Conservation (phyloP, 495 filamentous ascomycete species). For the Immersiella caudata region DNA sequence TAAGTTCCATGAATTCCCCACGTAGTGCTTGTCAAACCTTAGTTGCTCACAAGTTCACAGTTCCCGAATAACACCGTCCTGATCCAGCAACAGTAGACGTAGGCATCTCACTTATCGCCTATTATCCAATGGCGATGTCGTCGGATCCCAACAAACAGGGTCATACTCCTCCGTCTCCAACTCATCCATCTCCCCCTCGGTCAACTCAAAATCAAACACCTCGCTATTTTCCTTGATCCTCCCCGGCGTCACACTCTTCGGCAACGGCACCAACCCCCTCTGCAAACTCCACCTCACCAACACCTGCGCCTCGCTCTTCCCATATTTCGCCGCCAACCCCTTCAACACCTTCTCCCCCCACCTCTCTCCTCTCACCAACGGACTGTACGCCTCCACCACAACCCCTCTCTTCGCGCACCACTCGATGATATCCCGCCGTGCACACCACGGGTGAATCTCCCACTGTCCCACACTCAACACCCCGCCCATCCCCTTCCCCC, state of each 20-base stretch:
- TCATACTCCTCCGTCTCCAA: conserved; percentile 61
- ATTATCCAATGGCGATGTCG: conserved; percentile 20
- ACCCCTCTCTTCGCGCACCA: conserved; percentile 73
- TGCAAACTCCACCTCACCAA: conserved; percentile 87
- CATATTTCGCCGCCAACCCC: conserved; percentile 66
- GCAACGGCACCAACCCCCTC: conserved; percentile 73
- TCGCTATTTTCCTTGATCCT: conserved; percentile 76
- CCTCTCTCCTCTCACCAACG: conserved; percentile 68
- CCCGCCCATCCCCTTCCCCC: conserved; percentile 68
- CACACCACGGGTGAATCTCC: conserved; percentile 90
- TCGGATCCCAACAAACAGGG: conserved; percentile 76
- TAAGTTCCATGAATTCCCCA: too few species aligned
- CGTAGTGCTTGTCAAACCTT: too few species aligned
- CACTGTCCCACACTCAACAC: conserved; percentile 82
- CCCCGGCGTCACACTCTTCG: conserved; percentile 70
- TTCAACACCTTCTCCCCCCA: conserved; percentile 66
- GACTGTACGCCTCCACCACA: conserved; percentile 78
- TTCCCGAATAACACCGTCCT: too few species aligned
- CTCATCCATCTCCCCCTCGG: conserved; percentile 58
- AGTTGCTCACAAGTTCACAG: too few species aligned
- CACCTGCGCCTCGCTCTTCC: conserved; percentile 76
- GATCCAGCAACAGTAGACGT: too few species aligned
- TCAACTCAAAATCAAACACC: conserved; percentile 82
- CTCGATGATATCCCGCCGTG: conserved; percentile 70
- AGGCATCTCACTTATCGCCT: neutral